Base-by-base conservation (phyloP, 2,329 filamentous ascomycete genomes). In the Fusarium liriodendri region DNA sequence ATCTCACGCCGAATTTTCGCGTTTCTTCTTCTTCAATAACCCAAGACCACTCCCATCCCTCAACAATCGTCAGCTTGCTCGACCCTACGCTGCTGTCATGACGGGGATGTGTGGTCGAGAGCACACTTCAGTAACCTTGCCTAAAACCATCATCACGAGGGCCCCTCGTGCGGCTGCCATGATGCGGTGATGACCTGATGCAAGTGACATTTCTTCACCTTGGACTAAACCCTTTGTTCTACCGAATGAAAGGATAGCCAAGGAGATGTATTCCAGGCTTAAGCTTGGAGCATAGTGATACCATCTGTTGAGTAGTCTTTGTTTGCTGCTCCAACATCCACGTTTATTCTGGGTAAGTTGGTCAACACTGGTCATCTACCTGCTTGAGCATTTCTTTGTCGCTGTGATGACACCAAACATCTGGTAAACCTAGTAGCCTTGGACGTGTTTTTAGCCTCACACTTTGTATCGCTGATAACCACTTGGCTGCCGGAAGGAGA, bases 141-240 rank as follows among this genome's bases (percentile, higher is more conserved):
- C 85, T 87, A 91, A 91, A 91, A 91, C 89, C 89, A 90, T 91
- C 84, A 86, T 90, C 89, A 90, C 87, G 89, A 91, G 89, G 88
- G 89, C 89, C 89, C 88, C 88, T 87, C 82, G 87, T 81, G 88
- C 83, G 88, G 88, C 88, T 85, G 80, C 88, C 89, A 91, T 90
- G 89, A 91, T 89, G 86, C 88, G 89, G 78, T 89, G 89, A 91
- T 91, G 89, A 91, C 89, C 89, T 90, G 87, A 90, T 85, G 86
- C 88, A 90, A 89, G 86, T 85, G 85, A 90, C 89, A 90, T 86
- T 73, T 70, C 58, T 73, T 38, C 47, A 29, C 66, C 54, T 57
- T 59, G 50, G 11, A 14, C 32, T 16, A 54, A 52, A 25, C 13
- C 33, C 64, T 65, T 67, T 59, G 20, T 66, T 59, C 45, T 63